phyloP scores from a whole-genome alignment of 805 yeast species.

The Brettanomyces naardenensis region DNA sequence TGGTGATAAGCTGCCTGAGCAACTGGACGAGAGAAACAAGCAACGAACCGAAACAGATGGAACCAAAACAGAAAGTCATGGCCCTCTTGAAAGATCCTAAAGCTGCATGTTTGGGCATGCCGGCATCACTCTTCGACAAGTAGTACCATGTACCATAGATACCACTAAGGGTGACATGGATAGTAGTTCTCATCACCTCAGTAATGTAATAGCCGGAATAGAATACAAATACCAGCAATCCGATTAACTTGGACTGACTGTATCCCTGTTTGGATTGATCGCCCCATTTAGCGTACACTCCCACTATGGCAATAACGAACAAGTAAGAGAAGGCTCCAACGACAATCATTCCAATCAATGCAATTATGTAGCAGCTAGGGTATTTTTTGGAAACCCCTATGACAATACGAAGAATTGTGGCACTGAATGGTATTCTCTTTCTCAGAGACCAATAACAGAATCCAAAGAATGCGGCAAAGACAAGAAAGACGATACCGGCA shows the following conservation, averaged over 20 bases:
- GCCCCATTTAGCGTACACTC: constrained; percentile 71
- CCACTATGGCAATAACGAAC: constrained; percentile 60
- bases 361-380: constrained; percentile 56
- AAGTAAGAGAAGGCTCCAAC: constrained; percentile 58
- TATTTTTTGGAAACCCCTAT: constrained; percentile 65
- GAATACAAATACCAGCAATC: constrained; percentile 64
- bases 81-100: constrained; percentile 72
- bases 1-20: constrained; percentile 43
- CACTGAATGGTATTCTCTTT: constrained; percentile 21
- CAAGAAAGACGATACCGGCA: constrained; percentile 57
- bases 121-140: constrained; percentile 41
- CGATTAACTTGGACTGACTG: constrained; percentile 15
- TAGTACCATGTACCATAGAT: constrained; percentile 94
- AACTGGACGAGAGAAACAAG: constrained; percentile 72
- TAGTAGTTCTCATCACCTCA: constrained; percentile 73
- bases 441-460: constrained; percentile 14
- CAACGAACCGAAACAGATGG: constrained; percentile 73
- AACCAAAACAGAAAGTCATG: constrained; percentile 79
- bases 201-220: constrained; percentile 80
- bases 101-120: constrained; percentile 72
- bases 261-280: constrained; percentile 12
- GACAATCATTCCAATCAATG: constrained; percentile 31
- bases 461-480: constrained; percentile 13
- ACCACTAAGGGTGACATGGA: constrained; percentile 78
- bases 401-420: constrained; percentile 27